These are phyloP conservation scores for Sherardia arvensis DNA, from an alignment of 257 asterid genomes.

Conservation along the genomic window DNA sequence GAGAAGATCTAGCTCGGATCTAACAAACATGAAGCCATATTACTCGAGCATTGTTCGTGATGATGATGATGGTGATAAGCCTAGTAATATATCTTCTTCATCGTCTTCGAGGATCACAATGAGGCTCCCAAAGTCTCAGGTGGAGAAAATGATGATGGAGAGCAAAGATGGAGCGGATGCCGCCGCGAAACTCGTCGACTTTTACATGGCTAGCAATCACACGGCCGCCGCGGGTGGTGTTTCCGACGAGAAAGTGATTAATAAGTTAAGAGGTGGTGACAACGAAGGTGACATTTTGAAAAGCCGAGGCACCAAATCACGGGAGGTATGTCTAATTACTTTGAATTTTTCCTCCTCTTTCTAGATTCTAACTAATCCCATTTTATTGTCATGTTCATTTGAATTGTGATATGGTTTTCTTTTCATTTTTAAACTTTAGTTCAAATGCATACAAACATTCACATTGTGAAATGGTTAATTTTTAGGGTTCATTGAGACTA, in stretches of 20 bases:
- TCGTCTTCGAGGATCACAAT: constrained; percentile 38
- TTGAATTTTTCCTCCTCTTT: not conserved
- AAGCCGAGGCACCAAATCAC: constrained; percentile 31
- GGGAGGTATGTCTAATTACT: constrained; percentile 41
- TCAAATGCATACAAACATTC: not conserved
- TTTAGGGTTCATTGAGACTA: not conserved
- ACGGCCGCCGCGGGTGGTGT: constrained; percentile 1
- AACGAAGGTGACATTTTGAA: constrained; percentile 13
- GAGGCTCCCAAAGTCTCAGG: constrained; percentile 67
- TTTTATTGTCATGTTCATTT: constrained; percentile 19
- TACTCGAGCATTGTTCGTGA: constrained; percentile 28
- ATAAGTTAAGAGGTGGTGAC: constrained; percentile 4
- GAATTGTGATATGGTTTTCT: not conserved
- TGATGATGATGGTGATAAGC: not conserved
- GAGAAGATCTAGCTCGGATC: constrained; percentile 67
- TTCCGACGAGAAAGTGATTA: constrained; percentile 7
- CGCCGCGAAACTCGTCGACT: constrained; percentile 52
- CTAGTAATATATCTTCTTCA: not conserved
- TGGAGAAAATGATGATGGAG: constrained; percentile 69
- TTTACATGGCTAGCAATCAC: constrained; percentile 30
- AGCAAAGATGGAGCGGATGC: constrained; percentile 52
- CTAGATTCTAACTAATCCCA: constrained; percentile 13
- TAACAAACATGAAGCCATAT: constrained; percentile 45
- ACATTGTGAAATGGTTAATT: not conserved
- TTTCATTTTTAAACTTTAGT: not conserved